These are phyloP conservation scores for California macrophylla DNA, from an alignment of 441 rosid genomes.

Conservation along the genomic window DNA sequence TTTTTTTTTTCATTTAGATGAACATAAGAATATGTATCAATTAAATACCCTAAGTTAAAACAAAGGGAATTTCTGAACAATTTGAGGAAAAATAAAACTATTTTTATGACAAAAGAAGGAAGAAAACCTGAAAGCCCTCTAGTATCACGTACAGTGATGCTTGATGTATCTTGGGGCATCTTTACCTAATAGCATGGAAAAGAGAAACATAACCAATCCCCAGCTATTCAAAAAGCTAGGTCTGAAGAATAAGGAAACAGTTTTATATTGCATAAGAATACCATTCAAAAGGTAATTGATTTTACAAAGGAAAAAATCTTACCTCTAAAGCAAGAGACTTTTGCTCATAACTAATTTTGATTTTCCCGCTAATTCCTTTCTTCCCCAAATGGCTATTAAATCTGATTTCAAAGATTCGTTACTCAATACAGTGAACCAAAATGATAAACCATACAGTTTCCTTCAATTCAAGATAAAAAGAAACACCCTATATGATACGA, in stretches of 20 bases:
- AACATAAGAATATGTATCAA: constrained; percentile 4
- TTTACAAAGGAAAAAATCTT: constrained; percentile 10
- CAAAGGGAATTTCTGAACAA: neutral
- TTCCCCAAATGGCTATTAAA: constrained; percentile 74
- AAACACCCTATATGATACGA: constrained; percentile 4
- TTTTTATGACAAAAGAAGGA: constrained; percentile 9
- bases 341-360: constrained; percentile 58
- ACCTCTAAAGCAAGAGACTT: constrained; percentile 78
- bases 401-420: constrained; percentile 32
- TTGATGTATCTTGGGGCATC: constrained; percentile 96
- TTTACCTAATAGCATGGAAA: constrained; percentile 46
- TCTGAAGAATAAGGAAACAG: neutral
- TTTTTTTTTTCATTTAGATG: neutral
- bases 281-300: neutral
- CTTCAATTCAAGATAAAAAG: constrained; percentile 14
- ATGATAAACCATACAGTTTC: constrained; percentile 9
- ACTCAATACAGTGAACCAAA: constrained; percentile 3
- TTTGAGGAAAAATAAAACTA: neutral
- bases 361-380: constrained; percentile 87
- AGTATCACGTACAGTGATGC: constrained; percentile 63
- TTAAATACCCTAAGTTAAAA: neutral
- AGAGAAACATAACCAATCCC: neutral
- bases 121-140: constrained; percentile 87
- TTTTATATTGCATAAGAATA: neutral
- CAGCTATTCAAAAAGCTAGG: neutral